Conservation (phyloP, 176 grass and related monocot genomes). For the Elaeis guineensis region DNA sequence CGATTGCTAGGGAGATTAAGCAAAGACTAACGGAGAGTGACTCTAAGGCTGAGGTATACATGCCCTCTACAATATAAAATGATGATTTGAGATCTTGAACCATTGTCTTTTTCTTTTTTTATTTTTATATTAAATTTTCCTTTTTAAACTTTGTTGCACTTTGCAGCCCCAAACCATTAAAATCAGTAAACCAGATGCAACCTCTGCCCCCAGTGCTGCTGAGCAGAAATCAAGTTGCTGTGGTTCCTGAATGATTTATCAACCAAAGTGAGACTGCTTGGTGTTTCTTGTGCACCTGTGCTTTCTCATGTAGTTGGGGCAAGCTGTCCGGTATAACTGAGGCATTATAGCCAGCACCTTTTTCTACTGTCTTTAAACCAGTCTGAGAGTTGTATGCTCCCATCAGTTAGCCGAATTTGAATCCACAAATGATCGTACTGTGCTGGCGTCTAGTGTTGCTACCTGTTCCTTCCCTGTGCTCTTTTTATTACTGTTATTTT, state of each 20-base stretch:
- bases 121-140: background rate
- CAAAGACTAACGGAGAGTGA: conserved; percentile 68
- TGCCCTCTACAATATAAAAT: conserved; percentile 6
- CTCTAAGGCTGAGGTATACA: conserved; percentile 42
- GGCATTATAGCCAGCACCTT: no score
- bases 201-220: conserved; percentile 21
- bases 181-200: conserved; percentile 49
- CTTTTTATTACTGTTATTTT: no score
- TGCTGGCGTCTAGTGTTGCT: no score
- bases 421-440: no score
- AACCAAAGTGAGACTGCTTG: no score
- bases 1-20: conserved; percentile 82
- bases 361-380: no score
- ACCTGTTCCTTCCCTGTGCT: no score
- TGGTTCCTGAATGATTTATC: conserved; percentile 39
- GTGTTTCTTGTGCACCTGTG: no score
- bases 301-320: no score
- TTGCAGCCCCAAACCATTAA: conserved; percentile 54
- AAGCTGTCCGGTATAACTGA: no score
- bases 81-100: background rate
- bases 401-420: no score
- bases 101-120: background rate
- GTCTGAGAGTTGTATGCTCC: no score
- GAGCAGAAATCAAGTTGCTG: conserved; percentile 58
- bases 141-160: conserved; percentile 10